phyloP scores from a whole-genome alignment of 305 asterid genomes.

The Fraxinus nigra region DNA sequence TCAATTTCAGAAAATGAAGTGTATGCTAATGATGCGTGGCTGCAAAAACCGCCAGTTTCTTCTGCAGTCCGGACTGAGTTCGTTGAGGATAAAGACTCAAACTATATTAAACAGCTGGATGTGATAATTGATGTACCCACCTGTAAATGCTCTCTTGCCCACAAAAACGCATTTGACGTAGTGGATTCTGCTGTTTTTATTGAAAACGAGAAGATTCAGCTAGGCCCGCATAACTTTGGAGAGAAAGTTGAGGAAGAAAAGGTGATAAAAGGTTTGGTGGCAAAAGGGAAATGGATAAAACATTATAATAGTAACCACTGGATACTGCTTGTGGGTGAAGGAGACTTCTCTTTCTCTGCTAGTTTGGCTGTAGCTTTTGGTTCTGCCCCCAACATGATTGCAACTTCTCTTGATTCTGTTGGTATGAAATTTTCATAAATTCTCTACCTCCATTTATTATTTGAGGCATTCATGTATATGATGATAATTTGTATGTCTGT shows the following conservation, averaged over 20 bases:
- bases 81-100: not conserved
- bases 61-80: not conserved
- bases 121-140: not conserved
- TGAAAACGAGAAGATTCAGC: not conserved
- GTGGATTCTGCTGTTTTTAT: not conserved
- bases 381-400: conserved; percentile 29
- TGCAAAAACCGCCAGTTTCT: not conserved
- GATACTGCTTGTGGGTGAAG: conserved; percentile 48
- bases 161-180: not conserved
- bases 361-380: conserved; percentile 34
- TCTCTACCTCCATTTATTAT: not conserved
- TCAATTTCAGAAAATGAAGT: not conserved
- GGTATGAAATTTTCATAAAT: conserved; percentile 13
- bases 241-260: not conserved
- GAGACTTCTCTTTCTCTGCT: conserved; percentile 45
- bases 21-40: not conserved
- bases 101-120: not conserved
- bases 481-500: not conserved
- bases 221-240: not conserved
- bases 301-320: conserved; percentile 38
- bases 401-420: conserved; percentile 40
- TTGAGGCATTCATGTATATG: not conserved
- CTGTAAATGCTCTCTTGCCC: not conserved
- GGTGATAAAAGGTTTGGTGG: not conserved
- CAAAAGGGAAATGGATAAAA: conserved; percentile 16